phyloP scores from a whole-genome alignment of 192 early-diverging fungal genomes.

The Umbelopsis ramanniana region DNA sequence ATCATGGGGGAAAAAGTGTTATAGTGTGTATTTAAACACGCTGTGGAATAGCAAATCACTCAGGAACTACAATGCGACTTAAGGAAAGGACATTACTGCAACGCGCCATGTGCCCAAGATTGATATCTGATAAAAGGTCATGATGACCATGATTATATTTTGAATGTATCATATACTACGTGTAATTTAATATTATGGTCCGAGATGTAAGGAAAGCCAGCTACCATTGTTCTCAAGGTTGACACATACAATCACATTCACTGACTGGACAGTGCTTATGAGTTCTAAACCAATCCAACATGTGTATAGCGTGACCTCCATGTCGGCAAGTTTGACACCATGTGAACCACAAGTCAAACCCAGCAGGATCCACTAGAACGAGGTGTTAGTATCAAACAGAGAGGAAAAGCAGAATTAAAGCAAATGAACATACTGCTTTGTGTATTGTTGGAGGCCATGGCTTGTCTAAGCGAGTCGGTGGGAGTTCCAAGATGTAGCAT shows the following conservation, averaged over 20 bases:
- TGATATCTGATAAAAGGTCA: too few relatives aligned
- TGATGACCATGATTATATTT: too few relatives aligned
- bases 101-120: too few relatives aligned
- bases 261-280: constrained; percentile 90
- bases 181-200: too few relatives aligned
- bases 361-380: constrained; percentile 51
- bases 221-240: constrained; percentile 21
- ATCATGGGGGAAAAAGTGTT: too few relatives aligned
- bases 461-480: constrained; percentile 56
- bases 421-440: constrained; percentile 25
- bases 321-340: constrained; percentile 99
- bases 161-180: too few relatives aligned
- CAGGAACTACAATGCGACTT: too few relatives aligned
- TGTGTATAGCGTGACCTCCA: constrained; percentile 92
- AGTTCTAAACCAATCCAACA: constrained; percentile 89
- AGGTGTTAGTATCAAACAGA: background rate
- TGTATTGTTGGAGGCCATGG: constrained; percentile 33
- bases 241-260: constrained; percentile 82
- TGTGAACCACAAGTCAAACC: constrained; percentile 93
- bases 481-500: constrained; percentile 69
- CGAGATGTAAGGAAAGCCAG: constrained; percentile 1
- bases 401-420: background rate
- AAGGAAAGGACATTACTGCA: too few relatives aligned
- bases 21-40: too few relatives aligned
- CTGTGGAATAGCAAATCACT: too few relatives aligned